Percentiles rank a stretch among this genome's conserved stretches.
These are phyloP conservation scores for Cucurbita ficifolia DNA, from an alignment of 306 rosid species.

Conservation along the genomic window DNA sequence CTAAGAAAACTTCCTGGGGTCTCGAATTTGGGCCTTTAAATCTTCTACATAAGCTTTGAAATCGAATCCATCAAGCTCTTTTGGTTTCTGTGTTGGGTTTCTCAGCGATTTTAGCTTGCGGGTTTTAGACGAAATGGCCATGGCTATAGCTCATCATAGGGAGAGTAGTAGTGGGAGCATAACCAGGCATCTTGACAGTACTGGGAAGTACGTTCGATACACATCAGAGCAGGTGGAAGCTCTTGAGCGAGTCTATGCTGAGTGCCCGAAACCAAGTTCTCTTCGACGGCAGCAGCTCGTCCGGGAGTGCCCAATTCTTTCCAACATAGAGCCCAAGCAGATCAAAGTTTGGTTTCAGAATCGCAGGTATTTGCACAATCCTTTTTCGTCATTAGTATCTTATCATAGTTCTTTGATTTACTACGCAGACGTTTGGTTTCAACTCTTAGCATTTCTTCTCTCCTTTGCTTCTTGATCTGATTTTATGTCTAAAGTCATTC, in stretches of 20 bases:
- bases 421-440: too few species aligned
- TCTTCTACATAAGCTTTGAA: neutral
- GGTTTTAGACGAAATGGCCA: conserved; percentile 44
- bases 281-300: conserved; percentile 79
- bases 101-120: neutral
- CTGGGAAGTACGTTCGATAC: conserved; percentile 87
- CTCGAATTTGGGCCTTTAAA: too few species aligned
- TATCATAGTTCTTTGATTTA: too few species aligned
- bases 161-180: conserved; percentile 84
- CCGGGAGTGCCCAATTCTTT: conserved; percentile 86
- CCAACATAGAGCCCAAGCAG: conserved; percentile 90
- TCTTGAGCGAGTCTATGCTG: conserved; percentile 76
- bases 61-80: neutral
- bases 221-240: conserved; percentile 94
- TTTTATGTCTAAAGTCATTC: neutral
- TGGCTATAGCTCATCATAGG: conserved; percentile 74
- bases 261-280: conserved; percentile 96
- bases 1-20: neutral
- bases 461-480: neutral
- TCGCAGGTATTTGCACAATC: conserved; percentile 38
- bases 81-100: neutral
- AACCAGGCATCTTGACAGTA: conserved; percentile 55
- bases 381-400: neutral
- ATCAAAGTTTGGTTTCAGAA: conserved; percentile 99
- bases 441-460: neutral